Conservation (phyloP, 257 asterid species). For the Nicotiana attenuata region DNA sequence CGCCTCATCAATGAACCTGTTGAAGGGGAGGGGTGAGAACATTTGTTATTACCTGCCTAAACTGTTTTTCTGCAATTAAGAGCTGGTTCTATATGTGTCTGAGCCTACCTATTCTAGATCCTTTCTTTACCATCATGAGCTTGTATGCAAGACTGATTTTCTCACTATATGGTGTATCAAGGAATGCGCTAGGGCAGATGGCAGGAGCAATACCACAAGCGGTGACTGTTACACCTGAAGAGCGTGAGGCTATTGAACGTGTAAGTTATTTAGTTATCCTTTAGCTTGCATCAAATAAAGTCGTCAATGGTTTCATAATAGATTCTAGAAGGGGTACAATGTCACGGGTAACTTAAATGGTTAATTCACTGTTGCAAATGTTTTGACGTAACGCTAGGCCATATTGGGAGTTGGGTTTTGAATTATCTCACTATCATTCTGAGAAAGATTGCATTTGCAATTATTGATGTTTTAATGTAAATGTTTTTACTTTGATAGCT, state of each 20-base stretch:
- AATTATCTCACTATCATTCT: background rate
- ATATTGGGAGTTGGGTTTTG: background rate
- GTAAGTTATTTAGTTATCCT: constrained; percentile 35
- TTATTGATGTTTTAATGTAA: background rate
- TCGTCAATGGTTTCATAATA: background rate
- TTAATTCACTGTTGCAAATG: background rate
- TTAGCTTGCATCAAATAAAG: background rate
- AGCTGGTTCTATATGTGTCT: background rate
- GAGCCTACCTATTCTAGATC: background rate
- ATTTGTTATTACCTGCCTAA: background rate
- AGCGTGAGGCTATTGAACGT: constrained; percentile 84
- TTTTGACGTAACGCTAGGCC: background rate
- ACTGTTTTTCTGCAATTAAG: background rate
- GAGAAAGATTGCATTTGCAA: background rate
- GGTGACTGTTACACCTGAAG: constrained; percentile 83
- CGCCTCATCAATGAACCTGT: constrained; percentile 89
- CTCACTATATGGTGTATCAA: constrained; percentile 17
- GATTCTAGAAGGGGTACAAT: background rate
- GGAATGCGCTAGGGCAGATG: constrained; percentile 65
- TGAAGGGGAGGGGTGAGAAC: constrained; percentile 75
- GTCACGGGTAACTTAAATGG: background rate
- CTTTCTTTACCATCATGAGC: background rate
- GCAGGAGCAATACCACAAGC: constrained; percentile 84
- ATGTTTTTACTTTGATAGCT: background rate
- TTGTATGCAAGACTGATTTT: background rate